phyloP scores from a whole-genome alignment of 352 stramenopile species.

The Bremia lactucae region DNA sequence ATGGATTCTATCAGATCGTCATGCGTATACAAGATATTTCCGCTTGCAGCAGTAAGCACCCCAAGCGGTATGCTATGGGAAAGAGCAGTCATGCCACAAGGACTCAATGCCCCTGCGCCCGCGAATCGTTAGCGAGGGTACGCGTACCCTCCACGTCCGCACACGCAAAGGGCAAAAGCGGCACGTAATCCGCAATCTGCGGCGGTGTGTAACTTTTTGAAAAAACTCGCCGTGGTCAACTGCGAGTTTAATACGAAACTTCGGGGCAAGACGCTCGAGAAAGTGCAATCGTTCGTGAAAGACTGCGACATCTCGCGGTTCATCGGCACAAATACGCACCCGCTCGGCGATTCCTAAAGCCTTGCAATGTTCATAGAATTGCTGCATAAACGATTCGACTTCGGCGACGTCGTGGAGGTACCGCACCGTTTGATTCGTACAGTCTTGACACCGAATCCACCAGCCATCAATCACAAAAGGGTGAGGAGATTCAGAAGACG shows the following conservation, averaged over 20 bases:
- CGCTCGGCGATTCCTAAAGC: slow-evolving; percentile 41
- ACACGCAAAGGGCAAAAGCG: slow-evolving; percentile 55
- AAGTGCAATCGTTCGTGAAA: slow-evolving; percentile 63
- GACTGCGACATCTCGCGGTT: slow-evolving; percentile 38
- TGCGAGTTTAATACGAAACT: slow-evolving; percentile 62
- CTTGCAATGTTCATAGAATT: slow-evolving; percentile 63
- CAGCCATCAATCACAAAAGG: slow-evolving; percentile 44
- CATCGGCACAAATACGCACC: slow-evolving; percentile 62
- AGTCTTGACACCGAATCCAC: slow-evolving; percentile 55
- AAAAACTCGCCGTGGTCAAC: slow-evolving; percentile 72
- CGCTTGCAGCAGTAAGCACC: too few species aligned
- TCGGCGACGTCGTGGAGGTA: slow-evolving; percentile 46
- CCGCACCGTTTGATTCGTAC: slow-evolving; percentile 41
- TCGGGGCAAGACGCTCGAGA: slow-evolving; percentile 44
- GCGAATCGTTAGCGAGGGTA: slow-evolving; percentile 38
- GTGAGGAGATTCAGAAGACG: too few species aligned
- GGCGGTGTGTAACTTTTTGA: slow-evolving; percentile 34
- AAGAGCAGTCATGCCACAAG: too few species aligned
- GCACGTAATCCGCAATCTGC: slow-evolving; percentile 64
- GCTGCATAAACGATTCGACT: slow-evolving; percentile 47
- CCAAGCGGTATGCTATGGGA: too few species aligned
- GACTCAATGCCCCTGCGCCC: slow-evolving; percentile 36
- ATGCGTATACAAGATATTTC: too few species aligned
- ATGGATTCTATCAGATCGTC: too few species aligned
- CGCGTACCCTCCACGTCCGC: slow-evolving; percentile 50